Percentiles rank a stretch among this genome's conserved stretches.
These are phyloP conservation scores for Rhodofomes roseus DNA, from an alignment of 1,284 basidiomycete species.

Conservation along the genomic window DNA sequence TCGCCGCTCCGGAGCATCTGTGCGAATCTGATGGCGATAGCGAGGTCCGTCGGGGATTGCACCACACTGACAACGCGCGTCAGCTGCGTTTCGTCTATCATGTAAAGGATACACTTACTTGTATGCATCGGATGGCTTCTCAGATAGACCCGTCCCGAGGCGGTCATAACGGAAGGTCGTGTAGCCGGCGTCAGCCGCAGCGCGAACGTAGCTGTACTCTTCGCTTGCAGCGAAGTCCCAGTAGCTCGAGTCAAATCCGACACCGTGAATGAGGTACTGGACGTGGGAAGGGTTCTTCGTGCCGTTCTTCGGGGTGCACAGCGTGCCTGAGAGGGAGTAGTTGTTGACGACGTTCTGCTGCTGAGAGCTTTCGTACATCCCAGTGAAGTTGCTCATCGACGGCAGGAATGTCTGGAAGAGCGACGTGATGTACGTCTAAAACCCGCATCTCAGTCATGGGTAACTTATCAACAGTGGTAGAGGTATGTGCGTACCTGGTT, in stretches of 20 bases:
- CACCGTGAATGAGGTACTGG: conserved; percentile 16
- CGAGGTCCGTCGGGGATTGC: conserved; percentile 13
- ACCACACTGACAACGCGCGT: conserved; percentile 4
- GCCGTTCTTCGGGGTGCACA: conserved; percentile 11
- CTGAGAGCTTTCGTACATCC: conserved; percentile 7
- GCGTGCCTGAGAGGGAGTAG: conserved; percentile 15
- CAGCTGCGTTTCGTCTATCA: not conserved
- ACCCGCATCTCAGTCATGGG: not conserved
- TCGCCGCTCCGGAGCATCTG: conserved; percentile 14
- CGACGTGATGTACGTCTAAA: conserved; percentile 11
- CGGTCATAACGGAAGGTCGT: conserved; percentile 19
- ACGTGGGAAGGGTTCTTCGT: conserved; percentile 11
- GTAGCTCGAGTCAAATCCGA: conserved; percentile 14
- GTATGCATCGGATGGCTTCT: conserved; percentile 15
- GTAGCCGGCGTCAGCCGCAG: conserved; percentile 13
- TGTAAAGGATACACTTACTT: conserved; percentile 2
- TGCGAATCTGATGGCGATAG: conserved; percentile 12
- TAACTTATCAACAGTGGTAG: not conserved
- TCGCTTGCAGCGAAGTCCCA: conserved; percentile 15
- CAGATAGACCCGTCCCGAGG: conserved; percentile 17
- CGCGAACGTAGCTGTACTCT: conserved; percentile 15
- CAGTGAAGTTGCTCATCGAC: conserved; percentile 10
- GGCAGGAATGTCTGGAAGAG: conserved; percentile 8
- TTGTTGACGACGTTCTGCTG: conserved; percentile 7
- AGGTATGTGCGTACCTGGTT: conserved; percentile 1